Percentiles rank a stretch among this genome's conserved stretches.
Conservation (phyloP, 257 asterid species). For the Petrea volubilis region DNA sequence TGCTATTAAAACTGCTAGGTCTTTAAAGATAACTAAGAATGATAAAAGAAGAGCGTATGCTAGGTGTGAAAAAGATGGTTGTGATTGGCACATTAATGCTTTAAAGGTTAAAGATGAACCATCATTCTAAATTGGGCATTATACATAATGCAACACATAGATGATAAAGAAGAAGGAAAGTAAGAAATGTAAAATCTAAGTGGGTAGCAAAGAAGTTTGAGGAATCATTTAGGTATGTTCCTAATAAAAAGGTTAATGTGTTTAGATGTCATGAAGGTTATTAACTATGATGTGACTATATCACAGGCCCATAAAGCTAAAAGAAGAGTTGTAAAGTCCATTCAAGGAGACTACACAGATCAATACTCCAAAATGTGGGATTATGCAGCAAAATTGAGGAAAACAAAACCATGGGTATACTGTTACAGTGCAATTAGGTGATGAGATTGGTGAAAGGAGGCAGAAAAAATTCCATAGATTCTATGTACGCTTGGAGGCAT, state of each 20-base stretch:
- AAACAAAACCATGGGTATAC: neutral
- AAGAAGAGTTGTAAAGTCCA: neutral
- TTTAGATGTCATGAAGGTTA: neutral
- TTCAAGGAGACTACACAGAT: neutral
- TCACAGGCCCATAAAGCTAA: neutral
- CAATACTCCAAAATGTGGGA: neutral
- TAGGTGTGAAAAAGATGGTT: neutral
- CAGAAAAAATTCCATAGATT: neutral
- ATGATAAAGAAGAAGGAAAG: neutral
- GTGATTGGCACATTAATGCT: neutral
- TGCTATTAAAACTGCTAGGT: neutral
- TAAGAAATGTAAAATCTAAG: neutral
- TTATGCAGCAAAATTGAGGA: neutral
- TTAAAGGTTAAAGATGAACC: neutral
- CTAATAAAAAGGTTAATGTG: neutral
- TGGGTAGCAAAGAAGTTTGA: neutral
- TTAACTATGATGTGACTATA: neutral
- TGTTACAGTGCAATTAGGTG: neutral
- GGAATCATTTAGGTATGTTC: neutral
- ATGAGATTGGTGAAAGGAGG: neutral
- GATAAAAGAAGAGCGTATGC: neutral
- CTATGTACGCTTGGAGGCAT: neutral
- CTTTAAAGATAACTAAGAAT: neutral
- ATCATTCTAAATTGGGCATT: neutral
- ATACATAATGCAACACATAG: neutral